Evolutionary conservation across 768 basidiomycete genomes (phyloP), one percentile per base, ranked within the genome.

Genomic region (Clathrus columnatus): DNA sequence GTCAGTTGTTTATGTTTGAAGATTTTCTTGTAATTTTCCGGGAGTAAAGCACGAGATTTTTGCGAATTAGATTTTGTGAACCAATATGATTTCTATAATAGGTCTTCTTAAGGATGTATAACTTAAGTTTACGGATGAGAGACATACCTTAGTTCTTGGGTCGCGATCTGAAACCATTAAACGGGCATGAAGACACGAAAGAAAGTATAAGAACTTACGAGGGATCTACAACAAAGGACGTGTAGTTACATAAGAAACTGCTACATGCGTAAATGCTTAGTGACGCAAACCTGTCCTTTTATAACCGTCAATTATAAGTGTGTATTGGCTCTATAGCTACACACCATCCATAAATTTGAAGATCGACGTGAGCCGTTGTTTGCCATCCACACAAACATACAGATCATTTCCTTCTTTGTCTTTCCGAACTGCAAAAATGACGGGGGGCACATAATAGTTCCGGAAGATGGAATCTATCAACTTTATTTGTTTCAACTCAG

Each of bases 1-100:
- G 82, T 82, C n/a, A 88, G 80, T 41, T 72, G 69, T 59, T 83
- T 85, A 26, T 67, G 62, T 7, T 70, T 63, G 56, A 88, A 88
- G 44, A 66, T 65, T 2, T 70, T 65, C 62, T 80, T 85, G 65
- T 70, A 77, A 2, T 65, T 51, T 0, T 74, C 70, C 17, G 85
- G 83, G 18, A 88, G 72, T 59, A 81, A 77, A 17, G 73, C 60
- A 23, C 78, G 76, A 14, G 67, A 64, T 5, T 61, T 65, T n/a
- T 73, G 67, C 2, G 69, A 64, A 3, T 78, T 73, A 11, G 82
- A 73, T 50, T 68, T 67, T 4, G 80, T 83, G 59, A 73, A 87
- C 74, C 78, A 89, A 59, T 73, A 89, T 21, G 69, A 72, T 65
- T 83, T 81, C 60, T 82, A 27, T 44, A 16, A 14, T 3, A 17